Percentiles rank a stretch among this genome's conserved stretches.
Evolutionary conservation across 1,284 basidiomycete species (phyloP).

Genomic region (Fomitopsis pinicola): DNA sequence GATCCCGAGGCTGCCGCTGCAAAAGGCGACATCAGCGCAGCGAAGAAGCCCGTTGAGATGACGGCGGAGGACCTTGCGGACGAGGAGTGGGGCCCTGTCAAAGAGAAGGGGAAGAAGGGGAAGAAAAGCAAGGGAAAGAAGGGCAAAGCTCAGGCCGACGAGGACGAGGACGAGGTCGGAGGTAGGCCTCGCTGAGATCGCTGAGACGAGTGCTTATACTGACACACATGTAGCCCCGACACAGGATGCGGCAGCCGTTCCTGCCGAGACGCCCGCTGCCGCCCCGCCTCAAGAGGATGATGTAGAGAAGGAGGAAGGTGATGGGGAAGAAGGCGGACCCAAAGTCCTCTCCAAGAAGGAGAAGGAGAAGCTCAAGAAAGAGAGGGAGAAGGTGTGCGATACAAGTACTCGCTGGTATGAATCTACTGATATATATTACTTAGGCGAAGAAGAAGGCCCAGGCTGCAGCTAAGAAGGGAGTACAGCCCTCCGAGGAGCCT

Average conservation of each 20-base stretch:
- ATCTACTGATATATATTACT: slow-evolving; percentile 1
- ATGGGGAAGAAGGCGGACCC: slow-evolving; percentile 38
- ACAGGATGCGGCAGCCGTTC: slow-evolving; percentile 16
- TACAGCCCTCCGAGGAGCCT: slow-evolving; percentile 29
- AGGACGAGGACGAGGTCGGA: slow-evolving; percentile 33
- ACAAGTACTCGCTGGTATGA: neutral
- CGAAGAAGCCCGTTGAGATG: slow-evolving; percentile 42
- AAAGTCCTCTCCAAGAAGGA: slow-evolving; percentile 86
- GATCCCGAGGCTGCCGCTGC: slow-evolving; percentile 32
- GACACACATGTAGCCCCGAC: neutral
- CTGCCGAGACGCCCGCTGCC: slow-evolving; percentile 28
- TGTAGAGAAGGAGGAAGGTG: slow-evolving; percentile 38
- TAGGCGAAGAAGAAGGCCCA: slow-evolving; percentile 96
- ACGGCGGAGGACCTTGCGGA: slow-evolving; percentile 65
- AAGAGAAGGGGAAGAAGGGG: slow-evolving; percentile 50
- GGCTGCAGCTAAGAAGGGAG: slow-evolving; percentile 79
- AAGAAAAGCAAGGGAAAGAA: slow-evolving; percentile 58
- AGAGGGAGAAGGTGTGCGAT: slow-evolving; percentile 76
- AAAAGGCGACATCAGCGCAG: slow-evolving; percentile 30
- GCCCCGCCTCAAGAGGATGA: slow-evolving; percentile 23
- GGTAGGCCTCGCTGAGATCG: slow-evolving; percentile 3
- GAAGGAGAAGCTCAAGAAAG: slow-evolving; percentile 93
- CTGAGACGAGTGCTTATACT: neutral
- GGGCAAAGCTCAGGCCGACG: slow-evolving; percentile 37
- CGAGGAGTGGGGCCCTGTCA: slow-evolving; percentile 62